Evolutionary conservation across 805 yeast species (phyloP), one percentile per base, ranked within the genome.

Genomic region (Starmerella sirachaensis): DNA sequence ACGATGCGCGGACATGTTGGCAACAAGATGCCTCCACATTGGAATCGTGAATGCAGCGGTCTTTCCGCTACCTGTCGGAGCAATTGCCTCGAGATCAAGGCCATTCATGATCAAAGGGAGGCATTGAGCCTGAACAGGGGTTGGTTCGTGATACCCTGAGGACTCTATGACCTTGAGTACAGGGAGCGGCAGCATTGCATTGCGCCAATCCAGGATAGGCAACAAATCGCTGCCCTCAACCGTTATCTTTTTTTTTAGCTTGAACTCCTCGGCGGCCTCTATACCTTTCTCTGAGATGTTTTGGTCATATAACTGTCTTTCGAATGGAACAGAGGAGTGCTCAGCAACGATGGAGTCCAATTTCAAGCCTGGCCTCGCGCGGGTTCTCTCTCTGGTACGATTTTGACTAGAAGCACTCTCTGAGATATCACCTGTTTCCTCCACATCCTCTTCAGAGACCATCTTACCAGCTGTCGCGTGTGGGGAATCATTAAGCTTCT

Each of bases 61-160:
- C 55, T 91, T 91, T 3, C 98, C 98, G 0, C 95, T 82, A 0
- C 98, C 98, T 0, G 98, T 91, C 47, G 85, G 84, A 0, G 98
- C 97, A 16, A 91, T 78, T 5, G 95, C 96, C 32, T 91, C 78
- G 6, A 88, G 72, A 60, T 91, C 97, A 33, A 79, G 60, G 1
- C 97, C 97, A 2, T 77, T 65, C 93, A 88, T 81, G 16, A 85
- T 74, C 0, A 85, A 79, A 0, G 98, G 97, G 17, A 86, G 65
- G 0, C 95, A 85, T 51, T 85, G 95, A 0, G 85, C 68, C 57
- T 91, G 98, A 38, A 91, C 84, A 0, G 95, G 72, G 0, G 96
- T 82, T 1, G 97, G 94, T 2, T 60, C 53, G 0, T 58, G 62
- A 53, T 72, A 86, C 6, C 64, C 56, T 8, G 78, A 55, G 3